phyloP scores from a whole-genome alignment of 1,284 basidiomycete species.

The Ganoderma resinaceum region DNA sequence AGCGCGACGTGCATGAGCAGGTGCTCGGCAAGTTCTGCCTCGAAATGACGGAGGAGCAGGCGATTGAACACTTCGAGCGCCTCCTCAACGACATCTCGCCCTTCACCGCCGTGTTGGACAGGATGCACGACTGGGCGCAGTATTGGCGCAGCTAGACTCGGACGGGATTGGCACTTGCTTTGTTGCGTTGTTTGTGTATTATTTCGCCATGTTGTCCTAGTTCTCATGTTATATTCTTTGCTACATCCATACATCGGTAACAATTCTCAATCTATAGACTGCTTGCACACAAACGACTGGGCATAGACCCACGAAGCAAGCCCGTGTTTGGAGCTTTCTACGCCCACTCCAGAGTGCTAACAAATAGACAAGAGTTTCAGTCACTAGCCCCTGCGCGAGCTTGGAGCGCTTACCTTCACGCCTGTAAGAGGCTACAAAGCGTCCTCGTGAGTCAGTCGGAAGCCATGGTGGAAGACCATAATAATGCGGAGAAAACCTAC shows the following conservation, averaged over 20 bases:
- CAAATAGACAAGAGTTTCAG: neutral
- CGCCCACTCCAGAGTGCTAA: slow-evolving; percentile 20
- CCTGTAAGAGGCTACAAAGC: neutral
- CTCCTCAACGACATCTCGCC: slow-evolving; percentile 96
- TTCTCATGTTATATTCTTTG: neutral
- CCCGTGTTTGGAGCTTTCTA: slow-evolving; percentile 21
- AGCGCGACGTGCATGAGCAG: slow-evolving; percentile 85
- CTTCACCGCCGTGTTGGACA: slow-evolving; percentile 90
- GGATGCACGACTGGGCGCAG: slow-evolving; percentile 88
- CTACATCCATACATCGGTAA: neutral
- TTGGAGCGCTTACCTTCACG: neutral
- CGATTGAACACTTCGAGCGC: slow-evolving; percentile 96
- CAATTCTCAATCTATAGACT: neutral
- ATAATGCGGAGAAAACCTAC: slow-evolving; percentile 6
- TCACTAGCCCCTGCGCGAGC: neutral
- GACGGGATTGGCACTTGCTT: neutral
- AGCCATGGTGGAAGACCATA: neutral
- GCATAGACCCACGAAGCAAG: slow-evolving; percentile 20
- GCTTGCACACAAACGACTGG: slow-evolving; percentile 12
- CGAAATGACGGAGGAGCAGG: slow-evolving; percentile 94
- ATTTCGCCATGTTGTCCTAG: neutral
- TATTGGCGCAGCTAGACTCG: slow-evolving; percentile 75
- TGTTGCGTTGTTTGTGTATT: neutral
- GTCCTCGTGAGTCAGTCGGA: neutral
- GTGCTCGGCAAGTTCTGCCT: slow-evolving; percentile 97